These are phyloP conservation scores for Candida maris DNA, from an alignment of 805 yeast species.

Conservation along the genomic window DNA sequence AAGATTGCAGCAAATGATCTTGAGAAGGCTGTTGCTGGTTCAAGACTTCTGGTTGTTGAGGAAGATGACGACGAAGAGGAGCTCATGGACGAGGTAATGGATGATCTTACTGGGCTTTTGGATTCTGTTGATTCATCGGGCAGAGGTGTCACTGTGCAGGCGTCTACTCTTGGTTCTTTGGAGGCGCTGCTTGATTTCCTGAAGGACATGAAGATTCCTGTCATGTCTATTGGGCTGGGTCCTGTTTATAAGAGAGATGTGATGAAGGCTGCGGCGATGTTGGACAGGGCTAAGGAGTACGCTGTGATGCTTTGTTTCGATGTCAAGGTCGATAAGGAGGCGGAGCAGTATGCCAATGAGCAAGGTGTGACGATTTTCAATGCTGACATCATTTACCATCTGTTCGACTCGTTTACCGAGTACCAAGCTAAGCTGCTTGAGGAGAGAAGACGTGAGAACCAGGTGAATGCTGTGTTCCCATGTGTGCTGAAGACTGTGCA, in stretches of 20 bases:
- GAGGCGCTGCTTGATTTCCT: constrained; percentile 96
- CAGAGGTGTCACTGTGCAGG: constrained; percentile 97
- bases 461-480: constrained; percentile 90
- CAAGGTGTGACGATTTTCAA: constrained; percentile 88
- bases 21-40: constrained; percentile 99
- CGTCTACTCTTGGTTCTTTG: constrained; percentile 95
- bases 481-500: constrained; percentile 92
- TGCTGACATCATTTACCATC: constrained; percentile 94
- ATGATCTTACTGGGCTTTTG: constrained; percentile 88
- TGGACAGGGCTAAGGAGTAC: constrained; percentile 90
- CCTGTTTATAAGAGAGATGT: constrained; percentile 98
- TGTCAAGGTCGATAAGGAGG: constrained; percentile 95
- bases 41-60: constrained; percentile 89
- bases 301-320: constrained; percentile 99
- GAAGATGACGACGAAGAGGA: constrained; percentile 98
- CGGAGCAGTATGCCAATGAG: constrained; percentile 95
- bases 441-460: constrained; percentile 82
- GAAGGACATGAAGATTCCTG: constrained; percentile 98
- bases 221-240: constrained; percentile 96
- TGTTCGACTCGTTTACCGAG: constrained; percentile 91
- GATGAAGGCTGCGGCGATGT: constrained; percentile 95
- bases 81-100: constrained; percentile 97
- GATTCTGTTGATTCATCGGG: constrained; percentile 95
- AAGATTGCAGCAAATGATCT: constrained; percentile 97
- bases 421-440: constrained; percentile 87